Percentiles rank a stretch among this genome's conserved stretches.
Evolutionary conservation across 73 alveolate genomes (phyloP).

Genomic region (Uronychia binucleata): DNA sequence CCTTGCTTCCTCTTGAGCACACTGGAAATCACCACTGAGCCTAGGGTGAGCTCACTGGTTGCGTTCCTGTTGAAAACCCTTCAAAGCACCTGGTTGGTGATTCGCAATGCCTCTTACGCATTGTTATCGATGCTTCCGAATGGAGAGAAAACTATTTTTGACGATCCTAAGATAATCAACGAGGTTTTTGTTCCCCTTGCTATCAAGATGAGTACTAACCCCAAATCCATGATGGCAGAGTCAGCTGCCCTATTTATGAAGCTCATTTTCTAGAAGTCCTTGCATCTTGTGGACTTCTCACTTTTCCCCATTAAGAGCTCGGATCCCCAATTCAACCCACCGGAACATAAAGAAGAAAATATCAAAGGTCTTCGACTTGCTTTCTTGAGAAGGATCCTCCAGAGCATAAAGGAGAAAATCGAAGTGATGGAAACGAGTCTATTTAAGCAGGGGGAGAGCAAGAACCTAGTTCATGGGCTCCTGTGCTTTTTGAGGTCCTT

Average conservation of each 20-base stretch:
- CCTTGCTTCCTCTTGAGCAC: slow-evolving; percentile 26
- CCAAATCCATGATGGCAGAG: slow-evolving; percentile 52
- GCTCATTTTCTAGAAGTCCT: slow-evolving; percentile 25
- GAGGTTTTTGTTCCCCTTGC: slow-evolving; percentile 14
- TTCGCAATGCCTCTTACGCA: slow-evolving; percentile 27
- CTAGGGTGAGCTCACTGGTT: neutral
- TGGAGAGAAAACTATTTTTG: slow-evolving; percentile 8
- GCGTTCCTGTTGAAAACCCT: slow-evolving; percentile 14
- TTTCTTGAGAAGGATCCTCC: slow-evolving; percentile 19
- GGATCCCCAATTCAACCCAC: neutral
- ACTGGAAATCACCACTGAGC: slow-evolving; percentile 1
- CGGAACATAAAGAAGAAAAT: neutral
- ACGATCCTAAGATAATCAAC: slow-evolving; percentile 15
- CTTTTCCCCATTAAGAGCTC: neutral
- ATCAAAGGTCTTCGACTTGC: slow-evolving; percentile 1
- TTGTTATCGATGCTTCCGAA: slow-evolving; percentile 20
- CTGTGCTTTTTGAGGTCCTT: slow-evolving; percentile 40
- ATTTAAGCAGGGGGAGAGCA: slow-evolving; percentile 34
- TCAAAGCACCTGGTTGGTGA: slow-evolving; percentile 36
- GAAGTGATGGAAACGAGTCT: slow-evolving; percentile 14
- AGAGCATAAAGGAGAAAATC: slow-evolving; percentile 12
- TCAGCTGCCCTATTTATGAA: slow-evolving; percentile 38
- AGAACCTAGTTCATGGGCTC: slow-evolving; percentile 34
- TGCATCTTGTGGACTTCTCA: neutral
- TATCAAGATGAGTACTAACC: slow-evolving; percentile 21